Percentiles rank a stretch among this genome's conserved stretches.
phyloP scores from a whole-genome alignment of 177 flowering plant genomes.

The Vitis hybrid region DNA sequence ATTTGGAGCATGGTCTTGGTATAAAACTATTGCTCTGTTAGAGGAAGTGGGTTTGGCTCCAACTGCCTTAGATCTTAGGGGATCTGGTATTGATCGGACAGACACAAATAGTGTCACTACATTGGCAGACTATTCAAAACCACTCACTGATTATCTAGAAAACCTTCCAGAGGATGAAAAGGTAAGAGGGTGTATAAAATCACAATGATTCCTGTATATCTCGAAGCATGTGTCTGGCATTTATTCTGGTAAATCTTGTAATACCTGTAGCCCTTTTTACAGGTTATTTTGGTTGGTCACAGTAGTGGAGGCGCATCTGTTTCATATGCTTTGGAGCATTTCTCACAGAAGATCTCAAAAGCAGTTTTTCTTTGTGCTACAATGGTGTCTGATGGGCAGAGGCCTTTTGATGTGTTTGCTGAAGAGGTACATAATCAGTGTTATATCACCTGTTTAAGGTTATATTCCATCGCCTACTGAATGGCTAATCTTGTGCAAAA shows the following conservation, averaged over 20 bases:
- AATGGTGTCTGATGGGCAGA: slow-evolving; percentile 82
- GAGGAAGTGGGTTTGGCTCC: slow-evolving; percentile 80
- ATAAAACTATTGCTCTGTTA: slow-evolving; percentile 81
- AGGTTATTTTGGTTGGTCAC: slow-evolving; percentile 97
- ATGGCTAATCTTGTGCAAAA: neutral
- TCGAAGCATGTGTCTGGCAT: neutral
- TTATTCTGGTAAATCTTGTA: slow-evolving; percentile 9
- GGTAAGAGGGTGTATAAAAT: slow-evolving; percentile 32
- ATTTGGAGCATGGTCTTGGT: slow-evolving; percentile 99
- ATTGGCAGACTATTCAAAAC: slow-evolving; percentile 78
- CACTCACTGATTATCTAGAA: slow-evolving; percentile 62
- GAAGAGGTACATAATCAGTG: slow-evolving; percentile 57
- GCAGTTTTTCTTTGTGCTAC: slow-evolving; percentile 87
- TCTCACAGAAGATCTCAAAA: slow-evolving; percentile 73
- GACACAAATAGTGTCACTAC: slow-evolving; percentile 59
- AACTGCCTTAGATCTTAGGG: slow-evolving; percentile 74
- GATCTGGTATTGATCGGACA: slow-evolving; percentile 74
- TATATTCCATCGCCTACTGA: neutral
- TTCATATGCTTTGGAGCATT: slow-evolving; percentile 81
- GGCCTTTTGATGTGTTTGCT: slow-evolving; percentile 92
- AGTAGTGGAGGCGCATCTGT: slow-evolving; percentile 90
- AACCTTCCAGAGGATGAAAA: slow-evolving; percentile 75
- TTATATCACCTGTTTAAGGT: neutral
- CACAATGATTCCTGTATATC: neutral
- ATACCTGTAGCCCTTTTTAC: slow-evolving; percentile 14